These are phyloP conservation scores for Orbilia ellipsospora DNA, from an alignment of 2,329 filamentous ascomycete species.

Conservation along the genomic window DNA sequence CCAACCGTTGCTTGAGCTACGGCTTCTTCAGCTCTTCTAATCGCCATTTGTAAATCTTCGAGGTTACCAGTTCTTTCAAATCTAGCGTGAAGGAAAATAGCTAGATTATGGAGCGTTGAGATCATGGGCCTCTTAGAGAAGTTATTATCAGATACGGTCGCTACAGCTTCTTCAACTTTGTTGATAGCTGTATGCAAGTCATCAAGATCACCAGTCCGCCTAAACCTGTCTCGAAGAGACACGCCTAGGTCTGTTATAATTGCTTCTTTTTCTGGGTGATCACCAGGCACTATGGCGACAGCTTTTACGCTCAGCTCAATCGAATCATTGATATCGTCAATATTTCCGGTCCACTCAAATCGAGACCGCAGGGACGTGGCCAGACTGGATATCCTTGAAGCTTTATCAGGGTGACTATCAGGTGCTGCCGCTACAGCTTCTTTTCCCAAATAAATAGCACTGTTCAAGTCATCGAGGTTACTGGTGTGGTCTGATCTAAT, in stretches of 20 bases:
- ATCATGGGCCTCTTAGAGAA: neutral
- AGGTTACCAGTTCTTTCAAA: constrained; percentile 15
- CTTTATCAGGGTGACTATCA: too few species aligned
- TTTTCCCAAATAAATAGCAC: too few species aligned
- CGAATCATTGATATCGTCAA: too few species aligned
- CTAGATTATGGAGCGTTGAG: neutral
- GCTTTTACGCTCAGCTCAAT: too few species aligned
- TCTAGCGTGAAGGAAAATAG: constrained; percentile 4
- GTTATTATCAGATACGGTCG: neutral
- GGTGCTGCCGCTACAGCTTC: too few species aligned
- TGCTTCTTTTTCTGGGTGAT: too few species aligned
- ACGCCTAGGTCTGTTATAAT: too few species aligned
- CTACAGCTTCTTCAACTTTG: constrained; percentile 12
- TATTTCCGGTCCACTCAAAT: too few species aligned
- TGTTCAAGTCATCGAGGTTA: neutral
- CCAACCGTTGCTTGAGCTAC: constrained; percentile 1
- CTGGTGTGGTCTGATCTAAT: neutral
- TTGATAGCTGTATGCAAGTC: constrained; percentile 20
- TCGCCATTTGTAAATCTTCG: constrained; percentile 37
- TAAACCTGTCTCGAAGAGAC: neutral
- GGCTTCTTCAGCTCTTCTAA: constrained; percentile 22
- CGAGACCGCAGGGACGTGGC: too few species aligned
- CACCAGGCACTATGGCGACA: too few species aligned
- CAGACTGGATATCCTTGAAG: too few species aligned
- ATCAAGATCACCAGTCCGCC: neutral